These are phyloP conservation scores for Aspergillus ellipticus DNA, from an alignment of 495 filamentous ascomycete genomes.

Conservation along the genomic window DNA sequence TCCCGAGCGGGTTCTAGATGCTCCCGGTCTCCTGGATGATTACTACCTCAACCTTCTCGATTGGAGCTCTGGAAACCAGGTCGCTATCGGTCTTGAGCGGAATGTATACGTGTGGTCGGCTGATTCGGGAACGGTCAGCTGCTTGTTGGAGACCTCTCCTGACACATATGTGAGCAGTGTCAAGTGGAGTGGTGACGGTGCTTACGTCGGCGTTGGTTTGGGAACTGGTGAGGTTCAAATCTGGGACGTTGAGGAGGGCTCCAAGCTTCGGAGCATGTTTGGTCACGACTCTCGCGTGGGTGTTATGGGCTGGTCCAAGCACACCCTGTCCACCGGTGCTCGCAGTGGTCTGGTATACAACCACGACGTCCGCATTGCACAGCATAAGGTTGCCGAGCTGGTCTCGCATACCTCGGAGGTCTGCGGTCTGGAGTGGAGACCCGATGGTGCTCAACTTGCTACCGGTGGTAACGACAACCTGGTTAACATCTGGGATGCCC, in stretches of 20 bases:
- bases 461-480: conserved; percentile 98
- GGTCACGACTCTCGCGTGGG: conserved; percentile 95
- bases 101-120: conserved; percentile 99
- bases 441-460: conserved; percentile 92
- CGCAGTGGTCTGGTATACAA: conserved; percentile 96
- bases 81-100: conserved; percentile 94
- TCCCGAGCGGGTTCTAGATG: conserved; percentile 95
- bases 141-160: conserved; percentile 75
- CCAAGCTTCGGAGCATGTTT: conserved; percentile 96
- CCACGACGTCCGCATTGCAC: conserved; percentile 95
- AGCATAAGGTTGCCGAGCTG: conserved; percentile 97
- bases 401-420: conserved; percentile 96
- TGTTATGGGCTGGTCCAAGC: conserved; percentile 98
- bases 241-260: conserved; percentile 95
- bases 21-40: conserved; percentile 91
- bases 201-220: conserved; percentile 92
- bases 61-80: conserved; percentile 96
- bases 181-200: conserved; percentile 97
- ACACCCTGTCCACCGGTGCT: conserved; percentile 90
- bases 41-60: conserved; percentile 99
- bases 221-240: conserved; percentile 97
- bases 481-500: conserved; percentile 98
- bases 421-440: conserved; percentile 94
- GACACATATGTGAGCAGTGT: conserved; percentile 98
- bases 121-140: conserved; percentile 81